A percentile compares a stretch with the other conserved stretches of the same genome.
Conservation (phyloP, 345 rosid genomes). For the Hevea brasiliensis region DNA sequence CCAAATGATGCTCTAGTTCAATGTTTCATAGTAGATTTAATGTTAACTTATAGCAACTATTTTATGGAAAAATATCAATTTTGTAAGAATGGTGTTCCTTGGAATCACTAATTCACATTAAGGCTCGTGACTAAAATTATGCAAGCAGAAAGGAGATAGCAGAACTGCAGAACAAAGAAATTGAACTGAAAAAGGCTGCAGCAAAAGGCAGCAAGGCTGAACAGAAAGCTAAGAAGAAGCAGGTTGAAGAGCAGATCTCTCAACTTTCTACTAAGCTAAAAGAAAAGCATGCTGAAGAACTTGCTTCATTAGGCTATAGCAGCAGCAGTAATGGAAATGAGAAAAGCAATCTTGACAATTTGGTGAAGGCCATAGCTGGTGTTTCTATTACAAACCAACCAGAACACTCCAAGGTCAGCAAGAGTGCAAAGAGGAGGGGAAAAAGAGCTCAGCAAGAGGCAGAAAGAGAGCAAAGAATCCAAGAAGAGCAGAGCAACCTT, state of each 20-base stretch:
- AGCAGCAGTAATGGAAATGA: slow-evolving; percentile 39
- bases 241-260: slow-evolving; percentile 79
- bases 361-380: slow-evolving; percentile 88
- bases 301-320: slow-evolving; percentile 67
- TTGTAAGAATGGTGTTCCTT: background rate
- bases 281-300: slow-evolving; percentile 74
- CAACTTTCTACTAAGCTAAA: slow-evolving; percentile 69
- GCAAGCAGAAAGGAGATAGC: slow-evolving; percentile 71
- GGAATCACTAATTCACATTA: background rate
- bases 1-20: background rate
- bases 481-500: slow-evolving; percentile 80
- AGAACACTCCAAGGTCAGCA: slow-evolving; percentile 69
- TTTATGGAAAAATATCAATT: background rate
- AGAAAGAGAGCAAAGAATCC: slow-evolving; percentile 84
- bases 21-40: too few relatives aligned
- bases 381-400: slow-evolving; percentile 57
- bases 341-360: slow-evolving; percentile 61
- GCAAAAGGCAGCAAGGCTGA: slow-evolving; percentile 97
- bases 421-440: slow-evolving; percentile 71
- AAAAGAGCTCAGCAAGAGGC: slow-evolving; percentile 92
- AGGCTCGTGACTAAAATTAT: slow-evolving; percentile 2
- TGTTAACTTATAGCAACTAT: background rate
- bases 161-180: slow-evolving; percentile 80
- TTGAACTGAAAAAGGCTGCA: slow-evolving; percentile 78
- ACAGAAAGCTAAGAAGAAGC: slow-evolving; percentile 96